Conservation (phyloP, 768 basidiomycete genomes). For the Mycena capillaripes region DNA sequence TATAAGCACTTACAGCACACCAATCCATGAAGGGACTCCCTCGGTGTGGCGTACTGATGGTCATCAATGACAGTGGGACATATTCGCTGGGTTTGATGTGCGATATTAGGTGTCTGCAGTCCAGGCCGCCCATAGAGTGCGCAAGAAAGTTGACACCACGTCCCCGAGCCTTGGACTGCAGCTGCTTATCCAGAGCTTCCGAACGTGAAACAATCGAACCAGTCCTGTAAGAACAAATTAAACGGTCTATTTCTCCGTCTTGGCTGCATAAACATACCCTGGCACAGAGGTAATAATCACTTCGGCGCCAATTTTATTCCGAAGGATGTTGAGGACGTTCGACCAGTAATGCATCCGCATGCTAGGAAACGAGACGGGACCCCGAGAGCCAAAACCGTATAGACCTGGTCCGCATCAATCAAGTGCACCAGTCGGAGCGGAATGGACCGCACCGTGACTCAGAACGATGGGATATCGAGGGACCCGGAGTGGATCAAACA, state of each 20-base stretch:
- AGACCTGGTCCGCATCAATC: constrained; percentile 66
- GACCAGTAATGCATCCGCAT: constrained; percentile 96
- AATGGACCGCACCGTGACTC: constrained; percentile 84
- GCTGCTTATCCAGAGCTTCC: constrained; percentile 77
- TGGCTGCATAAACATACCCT: constrained; percentile 62
- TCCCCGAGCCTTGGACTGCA: constrained; percentile 76
- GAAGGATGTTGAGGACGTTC: constrained; percentile 84
- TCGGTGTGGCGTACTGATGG: constrained; percentile 93
- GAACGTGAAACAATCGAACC: constrained; percentile 91
- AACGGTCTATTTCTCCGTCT: not conserved
- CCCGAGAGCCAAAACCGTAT: constrained; percentile 95
- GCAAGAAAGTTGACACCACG: constrained; percentile 93
- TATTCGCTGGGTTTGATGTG: constrained; percentile 88
- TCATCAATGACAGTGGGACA: constrained; percentile 88
- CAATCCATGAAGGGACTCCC: constrained; percentile 99
- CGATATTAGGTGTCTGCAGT: constrained; percentile 93
- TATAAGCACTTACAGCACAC: constrained; percentile 78
- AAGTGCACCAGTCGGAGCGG: constrained; percentile 11
- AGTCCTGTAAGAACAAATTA: constrained; percentile 66
- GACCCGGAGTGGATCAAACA: constrained; percentile 82
- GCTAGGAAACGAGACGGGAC: constrained; percentile 85
- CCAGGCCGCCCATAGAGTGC: constrained; percentile 98
- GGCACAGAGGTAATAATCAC: constrained; percentile 98
- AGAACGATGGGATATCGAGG: constrained; percentile 94
- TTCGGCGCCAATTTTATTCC: constrained; percentile 88